phyloP scores from a whole-genome alignment of 1,284 basidiomycete genomes.

The Ganoderma lucidum region DNA sequence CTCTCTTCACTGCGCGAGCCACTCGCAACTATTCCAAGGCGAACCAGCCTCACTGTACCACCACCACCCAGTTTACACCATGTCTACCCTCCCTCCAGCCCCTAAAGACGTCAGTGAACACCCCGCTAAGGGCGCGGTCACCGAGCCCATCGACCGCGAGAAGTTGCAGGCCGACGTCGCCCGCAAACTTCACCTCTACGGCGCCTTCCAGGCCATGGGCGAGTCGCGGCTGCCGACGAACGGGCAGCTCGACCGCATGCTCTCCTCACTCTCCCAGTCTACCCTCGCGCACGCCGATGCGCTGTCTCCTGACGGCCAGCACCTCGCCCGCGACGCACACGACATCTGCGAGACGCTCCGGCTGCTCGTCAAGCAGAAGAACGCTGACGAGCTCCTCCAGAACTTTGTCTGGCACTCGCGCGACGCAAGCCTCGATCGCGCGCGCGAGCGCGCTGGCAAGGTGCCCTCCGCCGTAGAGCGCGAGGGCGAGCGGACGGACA shows the following conservation, averaged over 20 bases:
- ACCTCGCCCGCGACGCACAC: slow-evolving; percentile 77
- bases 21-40: neutral
- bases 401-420: slow-evolving; percentile 84
- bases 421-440: slow-evolving; percentile 55
- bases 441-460: slow-evolving; percentile 52
- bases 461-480: slow-evolving; percentile 54
- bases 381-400: slow-evolving; percentile 89
- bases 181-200: slow-evolving; percentile 77
- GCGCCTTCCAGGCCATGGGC: slow-evolving; percentile 81
- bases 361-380: slow-evolving; percentile 82
- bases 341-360: slow-evolving; percentile 78
- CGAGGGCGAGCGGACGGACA: slow-evolving; percentile 67
- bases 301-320: slow-evolving; percentile 81
- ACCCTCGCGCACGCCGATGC: slow-evolving; percentile 70
- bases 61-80: slow-evolving; percentile 41
- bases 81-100: slow-evolving; percentile 68
- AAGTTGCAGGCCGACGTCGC: slow-evolving; percentile 67
- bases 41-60: neutral
- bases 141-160: slow-evolving; percentile 61
- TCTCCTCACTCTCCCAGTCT: slow-evolving; percentile 71
- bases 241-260: slow-evolving; percentile 77
- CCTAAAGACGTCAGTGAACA: slow-evolving; percentile 64
- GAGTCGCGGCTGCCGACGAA: slow-evolving; percentile 84
- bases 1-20: neutral
- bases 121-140: slow-evolving; percentile 59